Percentiles rank a stretch among this genome's conserved stretches.
phyloP scores from a whole-genome alignment of 208 protist species.

The Leishmania tarentolae region DNA sequence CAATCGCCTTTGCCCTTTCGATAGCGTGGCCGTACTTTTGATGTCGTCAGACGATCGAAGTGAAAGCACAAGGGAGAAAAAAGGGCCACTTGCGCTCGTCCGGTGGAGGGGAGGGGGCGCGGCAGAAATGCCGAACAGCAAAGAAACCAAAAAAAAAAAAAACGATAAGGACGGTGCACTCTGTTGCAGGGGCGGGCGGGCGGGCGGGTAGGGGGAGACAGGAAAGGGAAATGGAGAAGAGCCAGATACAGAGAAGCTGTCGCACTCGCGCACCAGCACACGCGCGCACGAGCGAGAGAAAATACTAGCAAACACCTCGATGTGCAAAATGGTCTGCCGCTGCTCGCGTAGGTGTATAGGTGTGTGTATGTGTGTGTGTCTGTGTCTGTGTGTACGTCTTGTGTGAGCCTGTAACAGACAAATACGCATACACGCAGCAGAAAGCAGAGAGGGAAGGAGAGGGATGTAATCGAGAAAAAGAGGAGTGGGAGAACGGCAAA shows the following conservation, averaged over 20 bases:
- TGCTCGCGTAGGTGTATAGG: neutral
- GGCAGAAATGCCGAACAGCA: neutral
- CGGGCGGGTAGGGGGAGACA: no score
- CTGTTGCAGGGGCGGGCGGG: neutral
- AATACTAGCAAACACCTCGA: neutral
- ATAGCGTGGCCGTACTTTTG: neutral
- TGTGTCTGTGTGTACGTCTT: neutral
- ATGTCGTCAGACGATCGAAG: neutral
- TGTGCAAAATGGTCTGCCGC: neutral
- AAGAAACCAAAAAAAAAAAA: neutral
- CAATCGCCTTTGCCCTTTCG: neutral
- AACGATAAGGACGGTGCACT: neutral
- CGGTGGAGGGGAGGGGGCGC: neutral
- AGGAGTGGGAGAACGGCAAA: neutral
- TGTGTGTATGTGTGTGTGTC: neutral
- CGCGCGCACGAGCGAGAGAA: neutral
- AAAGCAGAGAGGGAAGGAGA: neutral
- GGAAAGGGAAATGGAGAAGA: neutral
- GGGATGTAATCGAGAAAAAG: neutral
- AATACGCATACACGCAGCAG: neutral
- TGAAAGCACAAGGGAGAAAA: neutral
- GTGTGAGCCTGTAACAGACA: neutral
- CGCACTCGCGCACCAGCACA: neutral
- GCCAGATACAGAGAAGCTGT: neutral
- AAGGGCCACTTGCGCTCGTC: neutral